Percentiles rank a stretch among this genome's conserved stretches.
phyloP scores from a whole-genome alignment of 129 eudicot species.

The Solidago caesia region DNA sequence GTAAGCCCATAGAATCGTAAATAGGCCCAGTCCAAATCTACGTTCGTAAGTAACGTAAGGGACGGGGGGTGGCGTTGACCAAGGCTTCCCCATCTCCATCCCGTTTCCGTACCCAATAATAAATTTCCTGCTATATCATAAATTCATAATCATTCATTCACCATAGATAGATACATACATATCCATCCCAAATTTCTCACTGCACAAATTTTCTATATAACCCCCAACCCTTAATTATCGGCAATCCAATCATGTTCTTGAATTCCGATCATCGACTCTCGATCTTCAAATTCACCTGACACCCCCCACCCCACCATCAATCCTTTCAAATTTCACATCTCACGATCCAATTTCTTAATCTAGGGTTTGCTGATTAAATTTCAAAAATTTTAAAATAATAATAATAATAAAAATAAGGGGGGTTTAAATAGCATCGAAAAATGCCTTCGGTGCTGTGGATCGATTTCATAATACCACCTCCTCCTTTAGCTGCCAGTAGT shows the following conservation, averaged over 20 bases:
- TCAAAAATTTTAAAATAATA: background rate
- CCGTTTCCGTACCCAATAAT: background rate
- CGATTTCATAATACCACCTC: slow-evolving; percentile 40
- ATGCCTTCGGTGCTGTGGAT: slow-evolving; percentile 90
- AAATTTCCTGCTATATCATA: background rate
- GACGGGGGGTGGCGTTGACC: slow-evolving; percentile 33
- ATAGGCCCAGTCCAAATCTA: slow-evolving; percentile 17
- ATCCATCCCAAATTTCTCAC: background rate
- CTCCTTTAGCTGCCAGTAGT: slow-evolving; percentile 39
- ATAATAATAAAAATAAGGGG: background rate
- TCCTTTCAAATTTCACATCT: slow-evolving; percentile 6
- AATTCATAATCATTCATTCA: slow-evolving; percentile 15
- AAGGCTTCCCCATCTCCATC: too few relatives aligned
- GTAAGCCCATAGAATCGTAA: slow-evolving; percentile 7
- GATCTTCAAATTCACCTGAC: slow-evolving; percentile 31
- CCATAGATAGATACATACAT: background rate
- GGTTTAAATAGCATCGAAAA: slow-evolving; percentile 69
- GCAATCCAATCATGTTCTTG: slow-evolving; percentile 35
- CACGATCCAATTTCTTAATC: slow-evolving; percentile 13
- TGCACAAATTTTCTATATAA: too few relatives aligned
- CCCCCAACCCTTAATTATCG: slow-evolving; percentile 18
- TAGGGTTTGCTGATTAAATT: slow-evolving; percentile 35
- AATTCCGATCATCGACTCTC: slow-evolving; percentile 35
- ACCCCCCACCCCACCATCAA: slow-evolving; percentile 6
- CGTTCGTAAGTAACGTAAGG: background rate